Conservation (phyloP, 495 filamentous ascomycete species). For the Trichocladium uniseriatum region DNA sequence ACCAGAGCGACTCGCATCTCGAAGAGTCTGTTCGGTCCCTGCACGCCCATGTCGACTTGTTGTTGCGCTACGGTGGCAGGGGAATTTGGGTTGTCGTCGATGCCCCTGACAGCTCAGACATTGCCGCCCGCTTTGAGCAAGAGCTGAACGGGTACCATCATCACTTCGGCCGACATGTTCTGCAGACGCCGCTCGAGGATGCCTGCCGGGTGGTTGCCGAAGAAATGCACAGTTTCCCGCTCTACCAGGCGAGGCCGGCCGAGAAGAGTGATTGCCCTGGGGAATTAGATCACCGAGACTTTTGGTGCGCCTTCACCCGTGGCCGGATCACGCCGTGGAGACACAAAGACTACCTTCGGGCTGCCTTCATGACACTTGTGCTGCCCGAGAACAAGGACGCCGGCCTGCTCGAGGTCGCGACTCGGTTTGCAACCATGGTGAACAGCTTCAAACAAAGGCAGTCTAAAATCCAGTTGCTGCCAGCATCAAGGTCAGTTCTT, state of each 20-base stretch:
- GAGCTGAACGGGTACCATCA: not conserved
- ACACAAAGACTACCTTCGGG: conserved; percentile 9
- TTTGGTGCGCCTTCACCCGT: not conserved
- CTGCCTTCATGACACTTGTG: conserved; percentile 1
- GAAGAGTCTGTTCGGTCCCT: not conserved
- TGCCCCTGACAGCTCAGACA: not conserved
- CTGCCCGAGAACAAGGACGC: not conserved
- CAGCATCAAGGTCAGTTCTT: conserved; percentile 16
- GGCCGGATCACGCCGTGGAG: not conserved
- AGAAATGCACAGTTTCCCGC: no score
- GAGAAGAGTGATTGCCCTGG: no score
- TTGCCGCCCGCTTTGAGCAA: not conserved
- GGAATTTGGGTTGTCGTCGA: not conserved
- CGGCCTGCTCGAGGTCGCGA: conserved; percentile 13
- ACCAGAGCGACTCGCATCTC: not conserved
- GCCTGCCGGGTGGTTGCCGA: not conserved
- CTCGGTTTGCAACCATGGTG: conserved; percentile 11
- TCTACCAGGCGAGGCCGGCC: no score
- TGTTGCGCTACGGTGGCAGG: not conserved
- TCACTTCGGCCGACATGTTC: not conserved
- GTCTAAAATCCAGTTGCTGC: not conserved
- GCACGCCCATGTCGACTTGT: not conserved
- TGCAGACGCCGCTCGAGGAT: not conserved
- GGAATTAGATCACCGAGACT: not conserved
- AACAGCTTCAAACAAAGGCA: conserved; percentile 10